Evolutionary conservation across 371 early-diverging fungal genomes (phyloP).

Genomic region (Mucor mucedo): DNA sequence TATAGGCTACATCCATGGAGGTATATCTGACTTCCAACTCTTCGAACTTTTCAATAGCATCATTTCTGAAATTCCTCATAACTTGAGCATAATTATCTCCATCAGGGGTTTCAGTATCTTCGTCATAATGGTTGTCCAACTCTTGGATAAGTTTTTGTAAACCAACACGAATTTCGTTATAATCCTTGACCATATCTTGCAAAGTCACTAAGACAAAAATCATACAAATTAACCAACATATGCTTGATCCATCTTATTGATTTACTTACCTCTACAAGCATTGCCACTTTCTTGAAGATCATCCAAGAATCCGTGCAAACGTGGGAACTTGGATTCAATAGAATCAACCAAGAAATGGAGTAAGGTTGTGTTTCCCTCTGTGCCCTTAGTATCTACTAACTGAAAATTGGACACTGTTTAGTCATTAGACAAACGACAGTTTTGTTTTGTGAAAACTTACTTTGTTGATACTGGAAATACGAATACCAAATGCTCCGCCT

Average conservation of each 20-base stretch:
- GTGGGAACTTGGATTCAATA: conserved; percentile 71
- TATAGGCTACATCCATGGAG: conserved; percentile 70
- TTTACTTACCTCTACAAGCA: conserved; percentile 73
- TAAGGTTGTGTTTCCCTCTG: conserved; percentile 72
- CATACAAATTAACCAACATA: not conserved
- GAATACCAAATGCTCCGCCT: conserved; percentile 91
- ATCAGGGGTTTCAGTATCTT: conserved; percentile 32
- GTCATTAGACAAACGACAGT: not conserved
- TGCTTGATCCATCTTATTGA: not conserved
- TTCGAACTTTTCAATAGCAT: conserved; percentile 53
- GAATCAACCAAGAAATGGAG: conserved; percentile 80
- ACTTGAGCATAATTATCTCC: conserved; percentile 49
- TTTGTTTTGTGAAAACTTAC: conserved; percentile 37
- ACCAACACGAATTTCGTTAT: conserved; percentile 63
- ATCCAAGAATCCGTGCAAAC: conserved; percentile 65
- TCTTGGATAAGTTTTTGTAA: conserved; percentile 56
- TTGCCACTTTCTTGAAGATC: conserved; percentile 75
- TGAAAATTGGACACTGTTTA: conserved; percentile 20
- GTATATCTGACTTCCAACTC: conserved; percentile 56
- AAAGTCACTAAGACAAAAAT: conserved; percentile 47
- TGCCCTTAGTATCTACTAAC: conserved; percentile 86
- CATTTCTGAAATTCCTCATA: conserved; percentile 57
- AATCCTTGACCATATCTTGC: conserved; percentile 60
- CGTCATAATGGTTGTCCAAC: conserved; percentile 53
- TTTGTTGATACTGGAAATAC: conserved; percentile 86